Evolutionary conservation across 2,329 filamentous ascomycete species (phyloP).

Genomic region (Ramularia collo-cygni): DNA sequence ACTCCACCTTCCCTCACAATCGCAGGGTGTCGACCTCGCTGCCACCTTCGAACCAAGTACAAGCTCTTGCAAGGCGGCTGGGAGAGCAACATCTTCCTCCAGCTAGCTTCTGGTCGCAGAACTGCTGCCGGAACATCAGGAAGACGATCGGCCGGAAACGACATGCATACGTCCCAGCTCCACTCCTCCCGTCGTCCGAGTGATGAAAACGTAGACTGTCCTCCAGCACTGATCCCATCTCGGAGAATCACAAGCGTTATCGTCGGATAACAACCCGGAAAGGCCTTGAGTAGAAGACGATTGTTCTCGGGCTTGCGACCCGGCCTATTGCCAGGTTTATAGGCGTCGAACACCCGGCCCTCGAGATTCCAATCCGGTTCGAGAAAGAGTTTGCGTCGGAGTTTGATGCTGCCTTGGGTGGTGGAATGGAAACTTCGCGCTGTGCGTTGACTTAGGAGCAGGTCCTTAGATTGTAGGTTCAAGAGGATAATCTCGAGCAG

Average conservation of each 20-base stretch:
- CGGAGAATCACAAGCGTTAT: slow-evolving; percentile 27
- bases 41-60: slow-evolving; percentile 27
- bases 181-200: slow-evolving; percentile 19
- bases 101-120: slow-evolving; percentile 25
- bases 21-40: slow-evolving; percentile 21
- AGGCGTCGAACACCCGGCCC: slow-evolving; percentile 20
- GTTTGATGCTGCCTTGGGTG: slow-evolving; percentile 21
- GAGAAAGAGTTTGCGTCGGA: slow-evolving; percentile 31
- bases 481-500: slow-evolving; percentile 34
- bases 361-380: slow-evolving; percentile 28
- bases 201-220: slow-evolving; percentile 1
- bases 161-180: slow-evolving; percentile 30
- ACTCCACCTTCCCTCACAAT: slow-evolving; percentile 24
- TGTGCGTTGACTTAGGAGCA: slow-evolving; percentile 30
- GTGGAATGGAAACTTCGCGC: slow-evolving; percentile 24
- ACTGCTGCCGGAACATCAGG: slow-evolving; percentile 18
- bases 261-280: slow-evolving; percentile 30
- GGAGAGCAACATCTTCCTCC: slow-evolving; percentile 30
- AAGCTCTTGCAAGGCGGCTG: slow-evolving; percentile 29
- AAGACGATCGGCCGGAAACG: slow-evolving; percentile 23
- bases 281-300: slow-evolving; percentile 27
- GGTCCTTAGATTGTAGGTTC: slow-evolving; percentile 26
- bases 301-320: slow-evolving; percentile 31
- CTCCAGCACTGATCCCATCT: slow-evolving; percentile 11
- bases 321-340: slow-evolving; percentile 11